phyloP scores from a whole-genome alignment of 108 stramenopile species.

The Parietichytrium sp. region DNA sequence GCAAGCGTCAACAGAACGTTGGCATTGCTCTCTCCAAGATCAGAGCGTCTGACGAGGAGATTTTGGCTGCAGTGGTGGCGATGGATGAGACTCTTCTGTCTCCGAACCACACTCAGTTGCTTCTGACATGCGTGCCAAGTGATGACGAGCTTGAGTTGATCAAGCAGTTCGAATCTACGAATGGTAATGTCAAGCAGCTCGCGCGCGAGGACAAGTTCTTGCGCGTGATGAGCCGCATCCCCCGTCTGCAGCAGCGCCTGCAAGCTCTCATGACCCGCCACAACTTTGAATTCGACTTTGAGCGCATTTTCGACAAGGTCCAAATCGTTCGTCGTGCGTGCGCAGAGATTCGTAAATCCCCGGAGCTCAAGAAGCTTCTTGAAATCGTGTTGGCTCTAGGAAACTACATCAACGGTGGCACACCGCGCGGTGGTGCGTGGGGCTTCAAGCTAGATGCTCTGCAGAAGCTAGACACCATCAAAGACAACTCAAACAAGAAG shows the following conservation, averaged over 20 bases:
- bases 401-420: slow-evolving; percentile 51
- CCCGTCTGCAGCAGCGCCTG: slow-evolving; percentile 39
- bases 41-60: slow-evolving; percentile 15
- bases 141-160: slow-evolving; percentile 43
- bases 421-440: slow-evolving; percentile 37
- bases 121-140: slow-evolving; percentile 35
- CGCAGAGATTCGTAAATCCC: slow-evolving; percentile 71
- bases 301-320: slow-evolving; percentile 54
- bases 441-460: slow-evolving; percentile 52
- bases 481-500: slow-evolving; percentile 9
- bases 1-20: slow-evolving; percentile 46
- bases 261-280: not conserved
- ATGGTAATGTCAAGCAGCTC: slow-evolving; percentile 39
- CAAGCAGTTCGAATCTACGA: not conserved
- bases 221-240: slow-evolving; percentile 37
- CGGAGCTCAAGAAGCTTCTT: slow-evolving; percentile 66
- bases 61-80: slow-evolving; percentile 38
- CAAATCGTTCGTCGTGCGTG: slow-evolving; percentile 69
- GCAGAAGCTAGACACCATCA: slow-evolving; percentile 47
- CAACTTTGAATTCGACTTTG: slow-evolving; percentile 21
- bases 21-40: slow-evolving; percentile 43
- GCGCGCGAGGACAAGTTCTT: slow-evolving; percentile 45
- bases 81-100: slow-evolving; percentile 38
- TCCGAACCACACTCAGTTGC: not conserved
- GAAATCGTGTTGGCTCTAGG: slow-evolving; percentile 43